Evolutionary conservation across 106 monocot genomes (phyloP).

Genomic region (Narthecium ossifragum): DNA sequence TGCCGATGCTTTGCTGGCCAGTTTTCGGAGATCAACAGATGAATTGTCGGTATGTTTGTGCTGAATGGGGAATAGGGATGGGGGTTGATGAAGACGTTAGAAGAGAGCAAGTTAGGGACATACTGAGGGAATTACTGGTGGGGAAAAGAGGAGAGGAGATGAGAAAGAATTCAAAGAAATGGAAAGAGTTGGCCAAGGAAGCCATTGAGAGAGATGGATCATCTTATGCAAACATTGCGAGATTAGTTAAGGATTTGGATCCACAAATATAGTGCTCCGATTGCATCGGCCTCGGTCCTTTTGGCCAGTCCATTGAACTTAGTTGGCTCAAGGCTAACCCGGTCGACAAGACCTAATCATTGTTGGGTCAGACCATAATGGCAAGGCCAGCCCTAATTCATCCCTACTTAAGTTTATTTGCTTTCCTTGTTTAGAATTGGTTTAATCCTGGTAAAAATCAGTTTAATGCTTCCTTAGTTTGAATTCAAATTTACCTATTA

Average conservation of each 20-base stretch:
- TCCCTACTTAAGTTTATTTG: too few species aligned
- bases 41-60: constrained; percentile 47
- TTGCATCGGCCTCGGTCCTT: too few species aligned
- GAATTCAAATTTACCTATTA: too few species aligned
- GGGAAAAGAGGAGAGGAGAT: constrained; percentile 32
- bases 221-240: constrained; percentile 27
- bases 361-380: too few species aligned
- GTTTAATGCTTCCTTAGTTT: too few species aligned
- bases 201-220: constrained; percentile 27
- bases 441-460: too few species aligned
- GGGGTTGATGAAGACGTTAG: constrained; percentile 56
- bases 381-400: too few species aligned
- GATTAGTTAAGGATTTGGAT: constrained; percentile 23
- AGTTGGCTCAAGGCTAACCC: too few species aligned
- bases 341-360: too few species aligned
- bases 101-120: constrained; percentile 29
- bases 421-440: too few species aligned
- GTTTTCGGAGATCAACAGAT: constrained; percentile 66
- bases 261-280: too few species aligned
- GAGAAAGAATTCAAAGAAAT: constrained; percentile 27
- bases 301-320: too few species aligned
- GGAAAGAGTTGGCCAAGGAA: constrained; percentile 33
- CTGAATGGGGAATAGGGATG: constrained; percentile 49
- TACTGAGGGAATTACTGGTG: constrained; percentile 54
- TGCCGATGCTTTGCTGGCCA: constrained; percentile 71